Evolutionary conservation across 176 grass and related monocot genomes (phyloP).

Genomic region (Carex myosuroides): DNA sequence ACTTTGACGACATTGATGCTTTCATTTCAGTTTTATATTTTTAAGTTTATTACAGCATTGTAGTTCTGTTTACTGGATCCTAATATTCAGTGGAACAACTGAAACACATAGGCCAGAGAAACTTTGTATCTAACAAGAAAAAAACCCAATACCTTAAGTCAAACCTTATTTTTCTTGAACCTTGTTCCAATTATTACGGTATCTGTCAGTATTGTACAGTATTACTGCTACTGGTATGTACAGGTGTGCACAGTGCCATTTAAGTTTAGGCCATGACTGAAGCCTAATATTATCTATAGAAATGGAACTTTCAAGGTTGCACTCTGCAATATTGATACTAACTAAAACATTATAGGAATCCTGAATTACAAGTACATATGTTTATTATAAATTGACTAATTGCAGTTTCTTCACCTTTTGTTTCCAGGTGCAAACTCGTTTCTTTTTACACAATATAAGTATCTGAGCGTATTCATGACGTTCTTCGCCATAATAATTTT

Average conservation of each 20-base stretch:
- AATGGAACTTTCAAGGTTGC: neutral
- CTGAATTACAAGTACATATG: neutral
- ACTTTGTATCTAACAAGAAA: neutral
- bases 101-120: neutral
- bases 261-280: neutral
- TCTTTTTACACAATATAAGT: constrained; percentile 50
- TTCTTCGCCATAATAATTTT: constrained; percentile 47
- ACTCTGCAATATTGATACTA: neutral
- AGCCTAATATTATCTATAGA: neutral
- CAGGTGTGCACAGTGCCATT: neutral
- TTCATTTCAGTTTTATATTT: neutral
- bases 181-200: neutral
- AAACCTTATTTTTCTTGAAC: neutral
- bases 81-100: neutral
- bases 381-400: neutral
- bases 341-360: neutral
- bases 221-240: neutral
- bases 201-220: neutral
- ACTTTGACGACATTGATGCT: neutral
- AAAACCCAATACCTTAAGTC: neutral
- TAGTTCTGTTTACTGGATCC: neutral
- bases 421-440: constrained; percentile 53
- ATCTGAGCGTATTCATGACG: constrained; percentile 44
- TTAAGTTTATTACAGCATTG: neutral
- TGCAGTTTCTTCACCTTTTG: neutral